Evolutionary conservation across 495 filamentous ascomycete species (phyloP).

Genomic region (Darksidea phi): DNA sequence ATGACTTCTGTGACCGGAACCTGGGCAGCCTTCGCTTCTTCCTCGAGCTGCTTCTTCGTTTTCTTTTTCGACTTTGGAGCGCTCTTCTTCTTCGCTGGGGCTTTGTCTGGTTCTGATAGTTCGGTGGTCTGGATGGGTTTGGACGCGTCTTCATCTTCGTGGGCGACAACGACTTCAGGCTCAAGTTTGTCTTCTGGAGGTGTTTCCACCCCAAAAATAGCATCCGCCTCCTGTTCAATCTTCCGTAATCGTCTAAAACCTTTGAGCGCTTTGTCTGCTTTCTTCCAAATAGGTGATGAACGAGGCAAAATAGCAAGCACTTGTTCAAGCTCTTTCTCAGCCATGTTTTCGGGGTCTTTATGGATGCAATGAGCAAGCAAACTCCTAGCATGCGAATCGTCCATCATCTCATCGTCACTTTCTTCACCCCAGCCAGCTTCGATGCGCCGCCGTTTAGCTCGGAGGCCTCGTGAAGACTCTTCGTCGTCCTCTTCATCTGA

Average conservation of each 20-base stretch:
- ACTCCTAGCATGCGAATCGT: constrained; percentile 35
- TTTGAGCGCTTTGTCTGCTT: constrained; percentile 50
- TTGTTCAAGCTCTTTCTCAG: constrained; percentile 44
- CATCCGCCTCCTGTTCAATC: constrained; percentile 72
- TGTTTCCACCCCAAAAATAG: constrained; percentile 47
- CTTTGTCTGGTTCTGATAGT: constrained; percentile 42
- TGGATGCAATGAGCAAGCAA: constrained; percentile 43
- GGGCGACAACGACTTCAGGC: constrained; percentile 29
- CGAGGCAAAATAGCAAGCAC: constrained; percentile 45
- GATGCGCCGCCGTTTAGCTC: constrained; percentile 42
- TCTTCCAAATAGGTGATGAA: constrained; percentile 67
- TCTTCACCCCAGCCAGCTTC: constrained; percentile 42
- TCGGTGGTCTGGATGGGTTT: constrained; percentile 46
- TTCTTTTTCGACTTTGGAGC: constrained; percentile 60
- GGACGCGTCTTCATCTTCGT: constrained; percentile 46
- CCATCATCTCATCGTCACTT: constrained; percentile 46
- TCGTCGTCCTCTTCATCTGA: constrained; percentile 60
- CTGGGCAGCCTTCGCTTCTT: constrained; percentile 64
- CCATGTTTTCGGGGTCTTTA: constrained; percentile 49
- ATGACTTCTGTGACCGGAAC: constrained; percentile 6
- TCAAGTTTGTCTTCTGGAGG: constrained; percentile 22
- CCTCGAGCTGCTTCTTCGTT: constrained; percentile 70
- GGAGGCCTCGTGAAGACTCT: constrained; percentile 29
- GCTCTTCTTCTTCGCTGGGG: constrained; percentile 40
- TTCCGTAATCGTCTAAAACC: constrained; percentile 58